Percentiles rank a stretch among this genome's conserved stretches.
These are phyloP conservation scores for Tolypocladium guangdongense DNA, from an alignment of 2,329 filamentous ascomycete genomes.

Conservation along the genomic window DNA sequence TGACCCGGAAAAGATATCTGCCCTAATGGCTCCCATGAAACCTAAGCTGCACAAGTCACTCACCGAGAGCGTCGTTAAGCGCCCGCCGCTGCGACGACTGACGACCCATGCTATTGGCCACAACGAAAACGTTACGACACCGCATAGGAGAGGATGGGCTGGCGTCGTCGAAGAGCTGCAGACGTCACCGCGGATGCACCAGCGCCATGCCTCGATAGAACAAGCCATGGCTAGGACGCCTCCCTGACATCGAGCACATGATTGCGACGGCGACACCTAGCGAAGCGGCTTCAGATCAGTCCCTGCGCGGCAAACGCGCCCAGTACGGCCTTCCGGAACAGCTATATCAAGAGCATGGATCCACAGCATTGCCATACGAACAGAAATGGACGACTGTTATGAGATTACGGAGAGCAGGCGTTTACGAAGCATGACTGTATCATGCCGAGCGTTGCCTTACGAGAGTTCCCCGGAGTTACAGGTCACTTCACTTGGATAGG, in stretches of 20 bases:
- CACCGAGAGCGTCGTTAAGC: slow-evolving; percentile 31
- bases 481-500: slow-evolving; percentile 25
- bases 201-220: slow-evolving; percentile 53
- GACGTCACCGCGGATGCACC: slow-evolving; percentile 47
- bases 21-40: slow-evolving; percentile 18
- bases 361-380: neutral
- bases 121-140: slow-evolving; percentile 33
- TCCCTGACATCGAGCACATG: slow-evolving; percentile 2
- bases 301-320: neutral
- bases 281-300: neutral
- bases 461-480: slow-evolving; percentile 5
- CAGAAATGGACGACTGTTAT: neutral
- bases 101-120: slow-evolving; percentile 44
- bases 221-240: slow-evolving; percentile 34
- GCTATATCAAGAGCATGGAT: neutral
- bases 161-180: slow-evolving; percentile 54
- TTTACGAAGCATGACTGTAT: slow-evolving; percentile 16
- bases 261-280: neutral
- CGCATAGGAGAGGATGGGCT: slow-evolving; percentile 47
- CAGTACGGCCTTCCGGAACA: neutral
- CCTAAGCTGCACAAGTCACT: slow-evolving; percentile 28
- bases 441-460: slow-evolving; percentile 6
- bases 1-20: slow-evolving; percentile 23
- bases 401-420: neutral
- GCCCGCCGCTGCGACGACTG: slow-evolving; percentile 39